A percentile compares a stretch with the other conserved stretches of the same genome.
These are phyloP conservation scores for Erodium texanum DNA, from an alignment of 441 rosid species.

Conservation along the genomic window DNA sequence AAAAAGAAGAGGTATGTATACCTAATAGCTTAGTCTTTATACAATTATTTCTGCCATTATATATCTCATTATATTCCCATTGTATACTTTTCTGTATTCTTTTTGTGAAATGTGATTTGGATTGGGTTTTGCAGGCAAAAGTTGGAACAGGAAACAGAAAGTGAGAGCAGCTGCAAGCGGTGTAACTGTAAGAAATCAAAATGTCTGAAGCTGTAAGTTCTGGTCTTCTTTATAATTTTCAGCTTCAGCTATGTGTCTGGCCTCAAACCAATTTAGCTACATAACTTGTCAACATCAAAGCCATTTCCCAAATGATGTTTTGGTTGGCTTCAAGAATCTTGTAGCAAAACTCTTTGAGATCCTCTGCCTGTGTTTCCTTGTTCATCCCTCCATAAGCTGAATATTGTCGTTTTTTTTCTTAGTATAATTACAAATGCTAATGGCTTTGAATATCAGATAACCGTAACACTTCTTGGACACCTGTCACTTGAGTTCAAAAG, in stretches of 20 bases:
- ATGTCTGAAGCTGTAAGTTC: slow-evolving; percentile 94
- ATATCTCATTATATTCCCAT: neutral
- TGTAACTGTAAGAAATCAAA: slow-evolving; percentile 98
- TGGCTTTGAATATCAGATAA: neutral
- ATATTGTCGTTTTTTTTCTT: neutral
- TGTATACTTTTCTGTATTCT: neutral
- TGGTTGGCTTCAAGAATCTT: neutral
- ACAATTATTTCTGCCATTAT: neutral
- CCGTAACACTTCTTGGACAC: neutral
- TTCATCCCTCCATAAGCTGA: neutral
- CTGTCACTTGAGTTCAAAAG: neutral
- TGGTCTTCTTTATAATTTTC: slow-evolving; percentile 1
- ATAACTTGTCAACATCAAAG: neutral
- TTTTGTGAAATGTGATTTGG: slow-evolving; percentile 8
- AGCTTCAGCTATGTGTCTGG: neutral
- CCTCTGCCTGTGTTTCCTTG: neutral
- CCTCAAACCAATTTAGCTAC: neutral
- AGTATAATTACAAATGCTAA: neutral
- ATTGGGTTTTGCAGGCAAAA: slow-evolving; percentile 38
- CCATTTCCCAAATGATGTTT: neutral
- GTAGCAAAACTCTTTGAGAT: neutral
- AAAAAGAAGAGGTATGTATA: slow-evolving; percentile 47
- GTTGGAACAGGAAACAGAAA: slow-evolving; percentile 60
- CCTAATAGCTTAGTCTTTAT: neutral
- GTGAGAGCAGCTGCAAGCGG: slow-evolving; percentile 64